Percentiles rank a stretch among this genome's conserved stretches.
Conservation (phyloP, 805 yeast genomes). For the Candida chilensis region DNA sequence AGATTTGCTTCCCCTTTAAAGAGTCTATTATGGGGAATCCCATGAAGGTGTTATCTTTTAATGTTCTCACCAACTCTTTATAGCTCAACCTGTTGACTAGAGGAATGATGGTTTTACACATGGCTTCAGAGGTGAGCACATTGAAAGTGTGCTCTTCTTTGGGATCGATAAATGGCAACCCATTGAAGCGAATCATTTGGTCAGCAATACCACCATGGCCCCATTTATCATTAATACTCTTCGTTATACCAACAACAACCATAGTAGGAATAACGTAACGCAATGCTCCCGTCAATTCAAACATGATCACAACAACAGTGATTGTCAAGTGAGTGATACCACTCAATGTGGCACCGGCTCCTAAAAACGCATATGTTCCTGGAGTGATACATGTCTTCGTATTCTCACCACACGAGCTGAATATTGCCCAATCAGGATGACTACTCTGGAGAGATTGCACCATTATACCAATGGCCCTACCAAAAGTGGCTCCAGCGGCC, state of each 20-base stretch:
- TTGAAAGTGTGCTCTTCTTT: conserved; percentile 61
- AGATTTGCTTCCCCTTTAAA: conserved; percentile 1
- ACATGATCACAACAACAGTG: conserved; percentile 91
- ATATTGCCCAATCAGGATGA: conserved; percentile 23
- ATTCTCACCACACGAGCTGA: conserved; percentile 17
- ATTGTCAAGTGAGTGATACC: conserved; percentile 92
- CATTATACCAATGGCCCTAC: conserved; percentile 74
- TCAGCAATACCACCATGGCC: conserved; percentile 91
- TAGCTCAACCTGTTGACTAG: conserved; percentile 8
- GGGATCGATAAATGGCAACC: conserved; percentile 71
- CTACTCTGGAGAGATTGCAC: conserved; percentile 41
- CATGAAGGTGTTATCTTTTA: conserved; percentile 8
- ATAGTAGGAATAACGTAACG: conserved; percentile 89
- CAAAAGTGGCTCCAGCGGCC: conserved; percentile 95
- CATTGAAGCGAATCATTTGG: conserved; percentile 84
- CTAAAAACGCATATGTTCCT: conserved; percentile 91
- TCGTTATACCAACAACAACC: conserved; percentile 90
- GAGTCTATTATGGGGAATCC: conserved; percentile 26
- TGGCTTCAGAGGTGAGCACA: conserved; percentile 40
- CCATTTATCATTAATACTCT: conserved; percentile 64
- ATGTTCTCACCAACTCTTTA: conserved; percentile 8
- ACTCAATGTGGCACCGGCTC: conserved; percentile 91
- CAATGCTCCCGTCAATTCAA: conserved; percentile 93
- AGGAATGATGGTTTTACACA: conserved; percentile 31
- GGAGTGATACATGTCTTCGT: conserved; percentile 65